Base-by-base conservation (phyloP, 192 early-diverging fungal species). In the Spinellus fusiger region DNA sequence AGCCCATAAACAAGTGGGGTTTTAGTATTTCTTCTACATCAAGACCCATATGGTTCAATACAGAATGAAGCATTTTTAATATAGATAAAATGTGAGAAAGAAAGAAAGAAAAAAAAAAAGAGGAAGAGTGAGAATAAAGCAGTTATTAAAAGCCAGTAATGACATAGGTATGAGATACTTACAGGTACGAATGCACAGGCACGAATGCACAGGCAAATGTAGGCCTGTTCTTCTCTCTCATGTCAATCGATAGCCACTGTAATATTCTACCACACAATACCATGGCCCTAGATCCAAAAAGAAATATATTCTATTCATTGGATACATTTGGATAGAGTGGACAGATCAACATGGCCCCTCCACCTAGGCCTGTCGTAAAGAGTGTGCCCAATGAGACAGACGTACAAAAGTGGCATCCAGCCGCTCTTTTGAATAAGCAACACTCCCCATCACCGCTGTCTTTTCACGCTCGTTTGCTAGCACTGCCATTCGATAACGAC, bases 1-100 rank as follows among this genome's bases (percentile, higher is more conserved):
- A 35, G 1, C 63, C 69, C 56, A 71, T 55, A n/a, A 58, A 71
- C n/a, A 71, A 40, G n/a, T 63, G 62, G 16, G 63, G 64, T 28
- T 56, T 40, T 23, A 71, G 49, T 29, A 52, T 49, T 13, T 71
- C 62, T 20, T 71, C 58, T 7, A 28, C 46, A 16, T 32, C 52
- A 5, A 71, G 59, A 15, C 62, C 69, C 8, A 65, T 20, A 32
- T 37, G 25, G 23, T 68, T 68, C 22, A 61, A 38, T 20, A 68
- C 31, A 25, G 52, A 50, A 56, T 50, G 49, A 32, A 49, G 38
- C 57, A 59, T 66, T 5, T 23, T 56, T 15, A 53, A 20, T 40
- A 31, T 61, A 51, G 5, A 16, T 32, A 50, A 26, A 61, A 50
- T 2, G 35, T 16, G 49, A 56, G 40, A 47, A 59, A 31, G 3